phyloP scores from a whole-genome alignment of 192 early-diverging fungal species.

The Geranomyces variabilis region DNA sequence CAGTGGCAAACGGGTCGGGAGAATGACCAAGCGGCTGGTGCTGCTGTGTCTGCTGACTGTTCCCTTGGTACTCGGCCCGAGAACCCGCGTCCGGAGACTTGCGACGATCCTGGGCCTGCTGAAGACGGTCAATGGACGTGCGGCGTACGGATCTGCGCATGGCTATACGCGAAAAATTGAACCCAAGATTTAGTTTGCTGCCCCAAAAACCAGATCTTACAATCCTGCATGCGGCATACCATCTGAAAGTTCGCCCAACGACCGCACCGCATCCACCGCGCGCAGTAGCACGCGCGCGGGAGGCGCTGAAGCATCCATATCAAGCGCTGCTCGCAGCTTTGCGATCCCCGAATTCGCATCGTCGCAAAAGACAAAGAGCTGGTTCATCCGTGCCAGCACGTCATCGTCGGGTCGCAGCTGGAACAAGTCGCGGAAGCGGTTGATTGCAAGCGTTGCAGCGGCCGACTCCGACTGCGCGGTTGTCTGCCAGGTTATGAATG shows the following conservation, averaged over 20 bases:
- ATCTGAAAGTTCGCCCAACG: constrained; percentile 1
- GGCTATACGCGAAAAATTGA: background rate
- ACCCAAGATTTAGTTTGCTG: no score
- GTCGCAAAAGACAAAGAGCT: constrained; percentile 47
- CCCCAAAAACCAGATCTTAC: no score
- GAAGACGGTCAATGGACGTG: constrained; percentile 3
- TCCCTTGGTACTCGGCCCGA: no score
- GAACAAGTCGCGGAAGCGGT: constrained; percentile 51
- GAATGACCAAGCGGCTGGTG: no score
- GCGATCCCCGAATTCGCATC: constrained; percentile 41
- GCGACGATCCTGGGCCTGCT: background rate
- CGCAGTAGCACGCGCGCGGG: constrained; percentile 12
- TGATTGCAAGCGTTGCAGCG: constrained; percentile 19
- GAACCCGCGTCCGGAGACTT: no score
- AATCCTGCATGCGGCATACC: background rate
- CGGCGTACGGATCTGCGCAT: constrained; percentile 22
- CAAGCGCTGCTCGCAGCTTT: constrained; percentile 11
- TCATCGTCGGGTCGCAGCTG: constrained; percentile 35
- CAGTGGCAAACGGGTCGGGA: no score
- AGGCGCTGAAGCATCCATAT: constrained; percentile 7
- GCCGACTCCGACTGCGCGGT: no score
- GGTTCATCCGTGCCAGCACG: constrained; percentile 43
- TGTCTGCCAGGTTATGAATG: no score
- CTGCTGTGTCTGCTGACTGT: no score
- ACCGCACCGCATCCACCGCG: constrained; percentile 23